Evolutionary conservation across 495 filamentous ascomycete genomes (phyloP).

Genomic region (Hyaloscypha variabilis): DNA sequence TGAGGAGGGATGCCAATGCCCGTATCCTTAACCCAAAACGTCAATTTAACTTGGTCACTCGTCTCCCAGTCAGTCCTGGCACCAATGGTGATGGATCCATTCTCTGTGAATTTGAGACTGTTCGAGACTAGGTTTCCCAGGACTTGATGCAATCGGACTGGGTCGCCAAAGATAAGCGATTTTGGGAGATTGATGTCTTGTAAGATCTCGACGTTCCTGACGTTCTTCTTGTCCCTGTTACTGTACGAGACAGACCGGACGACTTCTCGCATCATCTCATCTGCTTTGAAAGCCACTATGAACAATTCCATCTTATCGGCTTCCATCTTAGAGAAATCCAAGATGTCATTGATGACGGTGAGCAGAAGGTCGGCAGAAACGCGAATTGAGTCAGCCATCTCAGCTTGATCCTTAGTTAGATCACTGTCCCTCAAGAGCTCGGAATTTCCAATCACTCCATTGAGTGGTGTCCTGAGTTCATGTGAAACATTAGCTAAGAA

Average conservation of each 20-base stretch:
- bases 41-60: constrained; percentile 68
- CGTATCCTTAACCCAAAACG: constrained; percentile 86
- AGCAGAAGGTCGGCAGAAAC: constrained; percentile 88
- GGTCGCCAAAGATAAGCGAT: constrained; percentile 85
- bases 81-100: constrained; percentile 80
- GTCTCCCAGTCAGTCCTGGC: constrained; percentile 72
- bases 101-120: constrained; percentile 90
- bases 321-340: constrained; percentile 93
- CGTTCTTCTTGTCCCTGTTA: constrained; percentile 71
- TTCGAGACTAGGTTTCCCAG: constrained; percentile 93
- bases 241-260: constrained; percentile 85
- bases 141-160: constrained; percentile 88
- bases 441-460: constrained; percentile 88
- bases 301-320: constrained; percentile 95
- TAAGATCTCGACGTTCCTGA: constrained; percentile 61
- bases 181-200: constrained; percentile 76
- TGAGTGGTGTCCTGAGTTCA: constrained; percentile 83
- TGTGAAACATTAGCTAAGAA: constrained; percentile 94
- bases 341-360: constrained; percentile 93
- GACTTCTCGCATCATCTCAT: constrained; percentile 85
- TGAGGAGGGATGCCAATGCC: constrained; percentile 86
- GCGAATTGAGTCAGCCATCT: constrained; percentile 89
- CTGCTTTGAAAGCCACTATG: constrained; percentile 80
- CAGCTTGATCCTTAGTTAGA: constrained; percentile 79
- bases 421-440: constrained; percentile 80